Percentiles rank a stretch among this genome's conserved stretches.
Conservation (phyloP, 2,329 filamentous ascomycete genomes). For the Chaetoscypha palmicola region DNA sequence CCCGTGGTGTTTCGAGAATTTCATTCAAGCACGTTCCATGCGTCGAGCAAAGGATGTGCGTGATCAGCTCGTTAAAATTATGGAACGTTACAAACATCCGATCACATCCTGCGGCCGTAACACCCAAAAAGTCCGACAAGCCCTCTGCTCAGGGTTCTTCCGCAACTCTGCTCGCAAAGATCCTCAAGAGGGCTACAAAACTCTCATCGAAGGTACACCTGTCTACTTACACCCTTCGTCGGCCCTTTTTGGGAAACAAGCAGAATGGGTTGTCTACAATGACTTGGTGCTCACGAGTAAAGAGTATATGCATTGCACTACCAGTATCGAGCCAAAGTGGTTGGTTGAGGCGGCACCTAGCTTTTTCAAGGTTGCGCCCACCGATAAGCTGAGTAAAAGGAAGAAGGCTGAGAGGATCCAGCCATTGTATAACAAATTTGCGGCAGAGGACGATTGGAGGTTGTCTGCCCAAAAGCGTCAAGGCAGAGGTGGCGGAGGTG, state of each 20-base stretch:
- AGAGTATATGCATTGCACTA: conserved; percentile 97
- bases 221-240: conserved; percentile 92
- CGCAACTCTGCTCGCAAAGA: conserved; percentile 91
- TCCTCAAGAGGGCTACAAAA: conserved; percentile 95
- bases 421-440: conserved; percentile 89
- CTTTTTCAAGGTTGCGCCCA: conserved; percentile 95
- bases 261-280: conserved; percentile 95
- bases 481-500: conserved; percentile 78
- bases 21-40: conserved; percentile 88
- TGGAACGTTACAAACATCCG: conserved; percentile 80
- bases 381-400: conserved; percentile 78
- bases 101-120: conserved; percentile 81
- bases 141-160: conserved; percentile 92
- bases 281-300: conserved; percentile 86
- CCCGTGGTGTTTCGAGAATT: conserved; percentile 97
- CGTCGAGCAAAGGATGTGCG: conserved; percentile 85
- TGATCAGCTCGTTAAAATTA: conserved; percentile 86
- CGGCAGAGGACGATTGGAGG: conserved; percentile 90
- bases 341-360: conserved; percentile 95
- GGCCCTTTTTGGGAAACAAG: conserved; percentile 88
- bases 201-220: conserved; percentile 86
- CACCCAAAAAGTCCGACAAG: conserved; percentile 79
- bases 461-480: conserved; percentile 80
- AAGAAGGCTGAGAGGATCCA: conserved; percentile 93
- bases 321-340: conserved; percentile 87